phyloP scores from a whole-genome alignment of 768 basidiomycete species.

The Cystofilobasidium macerans region DNA sequence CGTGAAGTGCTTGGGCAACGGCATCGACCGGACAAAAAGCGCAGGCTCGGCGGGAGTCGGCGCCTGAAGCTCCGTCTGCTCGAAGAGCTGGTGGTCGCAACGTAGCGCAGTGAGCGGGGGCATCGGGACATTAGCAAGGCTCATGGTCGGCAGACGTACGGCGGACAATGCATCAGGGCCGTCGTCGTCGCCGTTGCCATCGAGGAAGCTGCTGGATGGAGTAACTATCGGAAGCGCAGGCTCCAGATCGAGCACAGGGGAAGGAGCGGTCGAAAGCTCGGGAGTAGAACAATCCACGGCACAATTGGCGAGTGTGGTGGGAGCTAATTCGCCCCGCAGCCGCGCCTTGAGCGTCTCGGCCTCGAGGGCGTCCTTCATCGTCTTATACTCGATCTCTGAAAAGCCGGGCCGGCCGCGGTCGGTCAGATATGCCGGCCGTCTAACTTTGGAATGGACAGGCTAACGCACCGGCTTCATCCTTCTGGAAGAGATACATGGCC shows the following conservation, averaged over 20 bases:
- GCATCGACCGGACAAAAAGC: conserved; percentile 53
- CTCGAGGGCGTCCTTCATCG: conserved; percentile 45
- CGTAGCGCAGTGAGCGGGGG: no score
- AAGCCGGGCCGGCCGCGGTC: background rate
- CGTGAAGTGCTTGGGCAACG: conserved; percentile 70
- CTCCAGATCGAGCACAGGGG: conserved; percentile 14
- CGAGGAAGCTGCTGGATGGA: conserved; percentile 41
- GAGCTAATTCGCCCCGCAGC: conserved; percentile 26
- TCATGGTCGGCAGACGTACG: background rate
- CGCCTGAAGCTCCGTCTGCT: conserved; percentile 35
- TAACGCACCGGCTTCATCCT: conserved; percentile 35
- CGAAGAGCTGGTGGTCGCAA: conserved; percentile 21
- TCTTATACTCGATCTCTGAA: conserved; percentile 21
- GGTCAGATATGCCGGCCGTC: no score
- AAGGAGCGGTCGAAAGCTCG: background rate
- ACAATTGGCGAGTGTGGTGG: background rate
- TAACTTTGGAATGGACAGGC: no score
- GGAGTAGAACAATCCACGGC: background rate
- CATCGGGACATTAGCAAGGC: no score
- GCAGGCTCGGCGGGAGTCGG: conserved; percentile 45
- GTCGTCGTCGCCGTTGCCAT: conserved; percentile 49
- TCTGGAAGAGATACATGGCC: conserved; percentile 37
- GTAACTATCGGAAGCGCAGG: conserved; percentile 3
- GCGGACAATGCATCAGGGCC: conserved; percentile 42
- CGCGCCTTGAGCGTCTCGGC: conserved; percentile 32